A percentile compares a stretch with the other conserved stretches of the same genome.
phyloP scores from a whole-genome alignment of 257 asterid species.

The Rehmannia glutinosa region DNA sequence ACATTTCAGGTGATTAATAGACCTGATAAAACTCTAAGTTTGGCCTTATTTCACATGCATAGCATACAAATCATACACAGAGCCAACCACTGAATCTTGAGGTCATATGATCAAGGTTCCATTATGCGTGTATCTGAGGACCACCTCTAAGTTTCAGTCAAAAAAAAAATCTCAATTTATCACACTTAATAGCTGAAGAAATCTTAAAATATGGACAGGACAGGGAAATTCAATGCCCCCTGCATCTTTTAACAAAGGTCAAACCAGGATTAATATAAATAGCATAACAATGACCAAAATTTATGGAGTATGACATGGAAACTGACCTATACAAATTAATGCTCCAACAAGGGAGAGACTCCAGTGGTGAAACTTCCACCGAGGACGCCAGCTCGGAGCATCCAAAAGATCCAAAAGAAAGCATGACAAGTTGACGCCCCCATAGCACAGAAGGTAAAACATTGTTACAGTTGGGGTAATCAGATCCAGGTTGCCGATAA shows the following conservation, averaged over 20 bases:
- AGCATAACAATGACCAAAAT: neutral
- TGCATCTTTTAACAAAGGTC: neutral
- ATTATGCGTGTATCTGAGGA: too few species aligned
- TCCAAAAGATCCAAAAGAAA: conserved; percentile 95
- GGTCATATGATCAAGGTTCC: too few species aligned
- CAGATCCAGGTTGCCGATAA: conserved; percentile 93
- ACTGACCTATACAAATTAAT: conserved; percentile 74
- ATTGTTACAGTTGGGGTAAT: conserved; percentile 95
- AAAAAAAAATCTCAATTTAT: too few species aligned
- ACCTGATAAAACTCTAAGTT: too few species aligned
- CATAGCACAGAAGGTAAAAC: conserved; percentile 96
- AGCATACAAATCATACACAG: too few species aligned
- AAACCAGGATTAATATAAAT: neutral
- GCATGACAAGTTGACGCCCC: conserved; percentile 94
- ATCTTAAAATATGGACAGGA: too few species aligned
- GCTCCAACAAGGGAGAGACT: conserved; percentile 98
- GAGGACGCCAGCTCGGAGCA: conserved; percentile 99
- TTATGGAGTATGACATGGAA: conserved; percentile 1
- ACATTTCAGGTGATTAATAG: too few species aligned
- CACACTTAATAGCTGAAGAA: too few species aligned
- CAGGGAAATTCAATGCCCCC: too few species aligned
- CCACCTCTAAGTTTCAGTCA: too few species aligned
- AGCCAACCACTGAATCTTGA: too few species aligned
- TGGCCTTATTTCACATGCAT: too few species aligned
- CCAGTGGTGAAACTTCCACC: conserved; percentile 99